Conservation (phyloP, 2,329 filamentous ascomycete genomes). For the Trichophaea hybrida region DNA sequence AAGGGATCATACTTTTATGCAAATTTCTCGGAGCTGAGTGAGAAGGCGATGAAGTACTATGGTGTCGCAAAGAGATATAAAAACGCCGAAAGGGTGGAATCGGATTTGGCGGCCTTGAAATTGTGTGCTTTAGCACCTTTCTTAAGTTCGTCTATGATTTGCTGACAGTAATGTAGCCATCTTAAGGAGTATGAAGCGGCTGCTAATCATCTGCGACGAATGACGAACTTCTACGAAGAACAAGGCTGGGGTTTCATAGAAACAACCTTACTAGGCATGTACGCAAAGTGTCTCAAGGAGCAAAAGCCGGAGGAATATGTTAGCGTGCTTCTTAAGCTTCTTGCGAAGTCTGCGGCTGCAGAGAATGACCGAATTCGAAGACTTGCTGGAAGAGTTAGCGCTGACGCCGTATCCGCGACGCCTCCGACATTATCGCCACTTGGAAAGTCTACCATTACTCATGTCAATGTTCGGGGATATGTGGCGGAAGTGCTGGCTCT, state of each 20-base stretch:
- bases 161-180: constrained; percentile 32
- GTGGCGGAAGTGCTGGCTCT: constrained; percentile 38
- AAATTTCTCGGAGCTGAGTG: constrained; percentile 43
- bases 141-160: constrained; percentile 19
- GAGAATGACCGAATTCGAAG: constrained; percentile 27
- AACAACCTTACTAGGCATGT: constrained; percentile 70
- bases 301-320: constrained; percentile 66
- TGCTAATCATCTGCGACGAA: constrained; percentile 60
- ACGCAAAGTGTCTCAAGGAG: constrained; percentile 65
- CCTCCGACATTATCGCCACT: not conserved
- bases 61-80: constrained; percentile 63
- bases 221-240: constrained; percentile 65
- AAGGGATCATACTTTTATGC: constrained; percentile 50
- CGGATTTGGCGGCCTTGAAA: constrained; percentile 75
- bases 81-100: constrained; percentile 60
- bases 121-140: constrained; percentile 33
- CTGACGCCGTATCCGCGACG: not conserved
- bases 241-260: constrained; percentile 68
- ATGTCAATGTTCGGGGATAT: constrained; percentile 29
- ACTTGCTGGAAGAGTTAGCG: constrained; percentile 2
- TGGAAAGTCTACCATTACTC: constrained; percentile 24
- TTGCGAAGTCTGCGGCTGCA: constrained; percentile 48
- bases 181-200: constrained; percentile 60
- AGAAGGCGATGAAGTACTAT: constrained; percentile 70
- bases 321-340: constrained; percentile 55